Base-by-base conservation (phyloP, 768 basidiomycete genomes). In the Leucogyrophana mollusca region DNA sequence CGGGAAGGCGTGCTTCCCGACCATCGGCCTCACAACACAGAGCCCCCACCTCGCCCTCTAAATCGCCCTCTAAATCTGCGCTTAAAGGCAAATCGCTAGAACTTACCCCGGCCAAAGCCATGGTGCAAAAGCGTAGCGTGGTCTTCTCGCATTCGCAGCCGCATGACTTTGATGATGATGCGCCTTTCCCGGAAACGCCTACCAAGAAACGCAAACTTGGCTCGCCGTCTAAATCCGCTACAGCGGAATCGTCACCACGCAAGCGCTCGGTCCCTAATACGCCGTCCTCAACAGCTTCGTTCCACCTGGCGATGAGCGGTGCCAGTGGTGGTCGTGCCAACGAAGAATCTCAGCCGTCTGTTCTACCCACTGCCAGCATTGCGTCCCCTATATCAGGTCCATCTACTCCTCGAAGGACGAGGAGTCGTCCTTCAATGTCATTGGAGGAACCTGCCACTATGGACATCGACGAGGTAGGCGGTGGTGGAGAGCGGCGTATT, bases 201-300 rank as follows among this genome's bases (percentile, higher is more conserved):
- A 68, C 64, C 25, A 77, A 77, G 50, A 73, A 61, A 53, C 64
- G 64, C 30, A 73, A 65, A 43, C 38, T 62, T 3, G 64, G 64
- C 8, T 39, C 52, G 8, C 41, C 52, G n/a, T 43, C 57, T 2
- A 59, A 60, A 33, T 43, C n/a, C n/a, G n/a, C 49, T 14, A 44
- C 49, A 11, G 50, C 51, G 6, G 52, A 43, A 10, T 36, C 13
- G 21, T 58, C 56, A 9, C 51, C 53, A 5, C 10, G 47, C 0
- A 56, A 50, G 30, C 46, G 24, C 17, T 24, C 33, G 5, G 30
- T 13, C n/a, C 33, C 30, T 20, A 4, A n/a, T 14, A 18, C 21
- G 13, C 14, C 40, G 8, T 34, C 33, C 11, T 24, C 49, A 3
- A 49, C 39, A 0, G 10, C 48, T 2, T 52, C 62, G 4, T 67